phyloP scores from a whole-genome alignment of 2,329 filamentous ascomycete genomes.

The Pestalotiopsis sp. region DNA sequence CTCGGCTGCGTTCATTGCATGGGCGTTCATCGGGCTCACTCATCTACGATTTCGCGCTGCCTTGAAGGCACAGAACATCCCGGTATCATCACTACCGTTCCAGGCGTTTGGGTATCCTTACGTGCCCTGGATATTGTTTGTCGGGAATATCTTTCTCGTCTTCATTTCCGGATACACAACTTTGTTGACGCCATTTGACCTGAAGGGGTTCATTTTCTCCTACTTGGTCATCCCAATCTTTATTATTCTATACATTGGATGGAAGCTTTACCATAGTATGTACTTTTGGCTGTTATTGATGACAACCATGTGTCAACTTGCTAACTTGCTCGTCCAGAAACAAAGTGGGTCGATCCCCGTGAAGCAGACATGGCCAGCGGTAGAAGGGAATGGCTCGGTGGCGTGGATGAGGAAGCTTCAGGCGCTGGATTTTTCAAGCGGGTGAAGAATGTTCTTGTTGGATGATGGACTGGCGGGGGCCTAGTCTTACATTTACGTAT shows the following conservation, averaged over 20 bases:
- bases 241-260: conserved; percentile 25
- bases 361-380: not conserved
- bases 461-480: not conserved
- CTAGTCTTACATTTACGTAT: not conserved
- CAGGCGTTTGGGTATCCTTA: conserved; percentile 25
- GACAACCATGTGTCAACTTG: not conserved
- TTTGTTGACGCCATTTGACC: conserved; percentile 26
- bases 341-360: not conserved
- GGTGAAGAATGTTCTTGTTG: not conserved
- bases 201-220: conserved; percentile 28
- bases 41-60: conserved; percentile 29
- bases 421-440: not conserved
- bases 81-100: conserved; percentile 25
- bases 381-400: not conserved
- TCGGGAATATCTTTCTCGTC: conserved; percentile 28
- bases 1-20: conserved; percentile 30
- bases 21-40: conserved; percentile 33
- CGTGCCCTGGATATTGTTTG: conserved; percentile 28
- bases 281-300: not conserved
- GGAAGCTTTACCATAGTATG: conserved; percentile 21
- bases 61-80: conserved; percentile 26
- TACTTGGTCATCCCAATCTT: conserved; percentile 32
- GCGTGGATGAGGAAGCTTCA: not conserved
- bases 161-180: conserved; percentile 31
- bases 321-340: not conserved